Conservation (phyloP, 75 land plant genomes). For the Larix kaempferi region DNA sequence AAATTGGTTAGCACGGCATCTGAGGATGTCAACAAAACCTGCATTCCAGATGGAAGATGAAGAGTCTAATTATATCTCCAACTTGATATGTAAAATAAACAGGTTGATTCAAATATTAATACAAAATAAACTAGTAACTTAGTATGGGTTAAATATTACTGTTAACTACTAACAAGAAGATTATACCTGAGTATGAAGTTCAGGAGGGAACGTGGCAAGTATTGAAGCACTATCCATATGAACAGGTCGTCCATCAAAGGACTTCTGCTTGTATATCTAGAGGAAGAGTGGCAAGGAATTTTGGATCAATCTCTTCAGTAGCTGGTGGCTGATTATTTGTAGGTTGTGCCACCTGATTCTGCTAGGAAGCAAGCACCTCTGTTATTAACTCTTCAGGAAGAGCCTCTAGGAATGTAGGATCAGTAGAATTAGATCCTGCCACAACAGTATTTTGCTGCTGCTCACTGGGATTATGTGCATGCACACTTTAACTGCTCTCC, state of each 20-base stretch:
- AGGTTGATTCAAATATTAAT: neutral
- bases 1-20: constrained; percentile 90
- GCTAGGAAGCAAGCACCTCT: constrained; percentile 90
- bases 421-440: constrained; percentile 63
- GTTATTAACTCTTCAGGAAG: constrained; percentile 97
- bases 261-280: constrained; percentile 97
- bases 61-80: neutral
- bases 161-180: neutral
- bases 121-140: neutral
- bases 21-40: constrained; percentile 94
- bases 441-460: constrained; percentile 31
- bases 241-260: constrained; percentile 95
- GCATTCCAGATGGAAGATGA: neutral
- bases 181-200: constrained; percentile 88
- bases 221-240: constrained; percentile 99
- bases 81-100: neutral
- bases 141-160: neutral
- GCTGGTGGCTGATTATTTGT: constrained; percentile 52
- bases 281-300: constrained; percentile 97
- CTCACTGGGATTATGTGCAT: constrained; percentile 25
- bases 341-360: constrained; percentile 59
- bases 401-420: constrained; percentile 96
- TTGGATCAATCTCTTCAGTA: constrained; percentile 93
- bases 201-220: constrained; percentile 96
- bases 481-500: constrained; percentile 23